Percentiles rank a stretch among this genome's conserved stretches.
These are phyloP conservation scores for Colletotrichum trifolii DNA, from an alignment of 2,329 filamentous ascomycete species.

Conservation along the genomic window DNA sequence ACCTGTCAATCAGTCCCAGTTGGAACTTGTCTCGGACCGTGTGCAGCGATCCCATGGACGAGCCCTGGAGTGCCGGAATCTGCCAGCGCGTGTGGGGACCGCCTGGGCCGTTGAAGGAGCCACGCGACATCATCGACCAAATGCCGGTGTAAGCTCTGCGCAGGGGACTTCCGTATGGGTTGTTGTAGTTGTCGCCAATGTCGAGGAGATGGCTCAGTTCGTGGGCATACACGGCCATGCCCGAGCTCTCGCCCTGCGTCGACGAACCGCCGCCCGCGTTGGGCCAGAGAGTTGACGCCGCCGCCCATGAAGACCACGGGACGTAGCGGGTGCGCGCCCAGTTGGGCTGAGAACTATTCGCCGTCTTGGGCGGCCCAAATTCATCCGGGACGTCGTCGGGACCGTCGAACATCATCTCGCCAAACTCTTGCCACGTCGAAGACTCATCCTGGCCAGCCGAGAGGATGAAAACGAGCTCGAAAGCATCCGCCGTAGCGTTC, in stretches of 20 bases:
- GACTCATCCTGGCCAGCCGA: slow-evolving; percentile 66
- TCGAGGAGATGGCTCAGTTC: slow-evolving; percentile 62
- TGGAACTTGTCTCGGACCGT: slow-evolving; percentile 64
- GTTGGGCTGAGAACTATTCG: slow-evolving; percentile 51
- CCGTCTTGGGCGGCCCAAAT: slow-evolving; percentile 58
- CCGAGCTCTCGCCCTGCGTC: slow-evolving; percentile 64
- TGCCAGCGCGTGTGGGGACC: slow-evolving; percentile 65
- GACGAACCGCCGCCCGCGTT: slow-evolving; percentile 64
- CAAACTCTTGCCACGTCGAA: slow-evolving; percentile 67
- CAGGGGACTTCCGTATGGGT: slow-evolving; percentile 58
- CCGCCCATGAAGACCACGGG: slow-evolving; percentile 64
- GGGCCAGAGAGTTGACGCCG: slow-evolving; percentile 63
- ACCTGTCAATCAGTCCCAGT: slow-evolving; percentile 58
- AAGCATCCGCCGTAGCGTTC: slow-evolving; percentile 57
- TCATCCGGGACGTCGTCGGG: slow-evolving; percentile 59
- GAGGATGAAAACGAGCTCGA: slow-evolving; percentile 64
- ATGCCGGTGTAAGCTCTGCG: slow-evolving; percentile 62
- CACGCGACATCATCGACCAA: slow-evolving; percentile 63
- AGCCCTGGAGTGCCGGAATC: slow-evolving; percentile 60
- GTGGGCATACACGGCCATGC: slow-evolving; percentile 64
- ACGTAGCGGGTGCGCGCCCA: slow-evolving; percentile 63
- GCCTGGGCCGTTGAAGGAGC: slow-evolving; percentile 64
- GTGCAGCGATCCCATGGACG: slow-evolving; percentile 61
- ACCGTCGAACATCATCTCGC: slow-evolving; percentile 61
- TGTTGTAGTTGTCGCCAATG: slow-evolving; percentile 67